Evolutionary conservation across 331 rosid genomes (phyloP), one percentile per base, ranked within the genome.

Genomic region (Quercus lobata): DNA sequence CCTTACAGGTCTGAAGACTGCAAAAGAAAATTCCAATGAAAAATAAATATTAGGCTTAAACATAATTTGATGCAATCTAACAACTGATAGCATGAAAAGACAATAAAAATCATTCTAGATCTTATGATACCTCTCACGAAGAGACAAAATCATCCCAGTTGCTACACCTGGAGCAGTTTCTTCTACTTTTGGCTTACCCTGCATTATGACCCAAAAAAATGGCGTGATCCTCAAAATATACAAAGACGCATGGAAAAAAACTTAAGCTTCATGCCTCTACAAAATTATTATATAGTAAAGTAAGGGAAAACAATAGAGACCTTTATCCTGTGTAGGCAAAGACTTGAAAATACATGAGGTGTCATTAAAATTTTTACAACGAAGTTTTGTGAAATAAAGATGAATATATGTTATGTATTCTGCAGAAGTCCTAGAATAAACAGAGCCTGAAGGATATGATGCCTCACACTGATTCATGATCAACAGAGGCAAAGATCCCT

Each of bases 121-220:
- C 53, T 68, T 53, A 65, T 7, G 21, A 25, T 86, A 94, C 98
- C 97, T 86, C 89, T 92, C 97, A 16, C 98, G 98, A 75, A 92
- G 97, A 65, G 97, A 85, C 86, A 92, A 89, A 72, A 94, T 94
- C 98, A 92, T 94, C 75, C 97, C 95, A 30, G 98, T 94, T 46
- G 97, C 90, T 19, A 84, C 91, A 17, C 97, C 97, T 6, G 97
- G 91, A 74, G 94, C 90, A 74, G 97, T 88, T 86, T 94, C 98
- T 84, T 91, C 95, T 27, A 83, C 84, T 81, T 88, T 88, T 4
- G 88, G 62, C 80, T 89, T 91, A 17, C 75, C 87, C 98, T 94
- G 72, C 75, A 70, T 57, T 16, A 69, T 41, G 60, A 70, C 76
- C 25, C 25, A 75, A 55, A 77, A 21, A 79, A 29, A 83, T 80